These are phyloP conservation scores for Fusarium verrucosum DNA, from an alignment of 2,329 filamentous ascomycete genomes.

Conservation along the genomic window DNA sequence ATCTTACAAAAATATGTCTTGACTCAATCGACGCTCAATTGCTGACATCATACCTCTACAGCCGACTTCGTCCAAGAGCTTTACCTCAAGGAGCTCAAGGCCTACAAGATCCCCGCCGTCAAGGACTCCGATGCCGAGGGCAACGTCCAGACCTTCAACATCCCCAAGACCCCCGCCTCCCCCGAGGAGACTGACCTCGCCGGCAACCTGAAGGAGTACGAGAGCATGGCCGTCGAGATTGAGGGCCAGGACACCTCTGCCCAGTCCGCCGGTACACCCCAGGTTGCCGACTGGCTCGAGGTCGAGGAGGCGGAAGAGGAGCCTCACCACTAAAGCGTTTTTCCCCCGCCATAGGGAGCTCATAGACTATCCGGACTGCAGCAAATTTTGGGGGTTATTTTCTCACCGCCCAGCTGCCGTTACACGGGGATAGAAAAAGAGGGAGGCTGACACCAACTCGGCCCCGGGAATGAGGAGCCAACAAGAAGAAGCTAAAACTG, in stretches of 20 bases:
- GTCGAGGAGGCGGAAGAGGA: slow-evolving; percentile 73
- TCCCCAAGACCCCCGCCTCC: slow-evolving; percentile 83
- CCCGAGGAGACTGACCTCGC: slow-evolving; percentile 96
- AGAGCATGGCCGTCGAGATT: slow-evolving; percentile 91
- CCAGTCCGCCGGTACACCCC: slow-evolving; percentile 67
- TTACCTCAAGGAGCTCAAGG: slow-evolving; percentile 94
- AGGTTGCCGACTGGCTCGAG: slow-evolving; percentile 80
- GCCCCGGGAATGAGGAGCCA: slow-evolving; percentile 10
- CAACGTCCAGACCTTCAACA: slow-evolving; percentile 86
- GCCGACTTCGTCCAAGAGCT: slow-evolving; percentile 98
- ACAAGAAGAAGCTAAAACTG: slow-evolving; percentile 8
- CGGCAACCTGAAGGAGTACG: slow-evolving; percentile 91
- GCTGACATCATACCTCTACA: slow-evolving; percentile 54
- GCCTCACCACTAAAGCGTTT: slow-evolving; percentile 60
- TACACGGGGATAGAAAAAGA: slow-evolving; percentile 29
- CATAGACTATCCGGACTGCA: slow-evolving; percentile 14
- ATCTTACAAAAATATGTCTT: background rate
- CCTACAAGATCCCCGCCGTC: slow-evolving; percentile 86
- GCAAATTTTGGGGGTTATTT: slow-evolving; percentile 5
- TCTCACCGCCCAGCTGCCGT: slow-evolving; percentile 22
- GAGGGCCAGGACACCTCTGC: slow-evolving; percentile 80
- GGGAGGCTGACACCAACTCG: slow-evolving; percentile 22
- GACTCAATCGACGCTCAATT: slow-evolving; percentile 17
- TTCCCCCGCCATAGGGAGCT: slow-evolving; percentile 8
- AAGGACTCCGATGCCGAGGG: slow-evolving; percentile 89